Base-by-base conservation (phyloP, 306 rosid genomes). In the Crotalaria pallida region DNA sequence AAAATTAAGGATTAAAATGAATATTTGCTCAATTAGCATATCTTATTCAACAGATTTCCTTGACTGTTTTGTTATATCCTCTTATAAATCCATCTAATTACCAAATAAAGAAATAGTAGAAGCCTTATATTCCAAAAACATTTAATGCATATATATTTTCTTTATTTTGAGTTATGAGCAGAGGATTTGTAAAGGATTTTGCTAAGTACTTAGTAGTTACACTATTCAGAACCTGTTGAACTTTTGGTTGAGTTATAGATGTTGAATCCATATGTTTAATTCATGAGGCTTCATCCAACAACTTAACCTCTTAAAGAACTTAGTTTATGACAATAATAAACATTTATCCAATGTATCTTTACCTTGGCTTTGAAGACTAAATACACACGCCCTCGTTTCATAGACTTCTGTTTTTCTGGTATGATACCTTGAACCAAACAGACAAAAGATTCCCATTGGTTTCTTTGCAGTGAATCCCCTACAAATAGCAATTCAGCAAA, bases 391-490 rank as follows among this genome's bases (percentile, higher is more conserved):
- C 84, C 92, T 17, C 77, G 47, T 70, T 73, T 75, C 81, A 88
- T 83, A 23, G 96, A 91, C 48, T 84, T 89, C 24, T 81, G 58
- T 34, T 91, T 84, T 44, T 80, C 72, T 0, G 99, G 99, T 71
- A 91, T 87, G 56, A 86, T 79, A 76, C 89, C 75, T 75, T 88
- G 92, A 23, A 94, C 89, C 86, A 91, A 40, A 67, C 99, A 94
- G 7, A 94, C 96, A 65, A 94, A 83, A 34, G 99, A 94, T 75
- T 94, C 91, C 99, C 99, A 94, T 41, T 94, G 99, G 18, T 93
- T 93, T 73, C 97, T 81, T 73, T 94, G 99, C 17, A 94, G 65
- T 21, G 99, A 94, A 79, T 94, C 99, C 56, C 99, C 99, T 10
- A 94, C 95, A 52, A 94, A 94, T 83, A 94, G 23, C 7, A 36